Percentiles rank a stretch among this genome's conserved stretches.
phyloP scores from a whole-genome alignment of 2,329 filamentous ascomycete species.

The Monosporascus ibericus region DNA sequence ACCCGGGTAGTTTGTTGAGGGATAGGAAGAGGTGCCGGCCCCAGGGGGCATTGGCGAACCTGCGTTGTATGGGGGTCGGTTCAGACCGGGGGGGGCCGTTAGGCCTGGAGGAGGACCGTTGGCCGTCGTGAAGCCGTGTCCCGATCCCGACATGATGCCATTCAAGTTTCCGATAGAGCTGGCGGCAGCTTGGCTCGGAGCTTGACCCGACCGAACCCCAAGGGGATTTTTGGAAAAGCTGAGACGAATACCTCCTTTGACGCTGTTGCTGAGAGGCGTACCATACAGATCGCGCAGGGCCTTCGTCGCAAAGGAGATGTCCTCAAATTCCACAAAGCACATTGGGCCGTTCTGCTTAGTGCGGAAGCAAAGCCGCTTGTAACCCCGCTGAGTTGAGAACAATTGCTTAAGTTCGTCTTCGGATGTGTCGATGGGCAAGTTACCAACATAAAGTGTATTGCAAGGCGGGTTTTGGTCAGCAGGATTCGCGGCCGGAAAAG shows the following conservation, averaged over 20 bases:
- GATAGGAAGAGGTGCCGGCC: slow-evolving; percentile 16
- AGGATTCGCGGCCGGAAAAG: slow-evolving; percentile 82
- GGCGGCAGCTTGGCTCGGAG: slow-evolving; percentile 34
- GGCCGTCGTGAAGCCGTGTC: slow-evolving; percentile 59
- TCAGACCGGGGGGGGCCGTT: slow-evolving; percentile 64
- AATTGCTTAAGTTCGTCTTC: slow-evolving; percentile 93
- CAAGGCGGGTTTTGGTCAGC: slow-evolving; percentile 96
- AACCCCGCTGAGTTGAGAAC: slow-evolving; percentile 89
- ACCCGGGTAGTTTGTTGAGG: slow-evolving; percentile 13
- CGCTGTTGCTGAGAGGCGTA: slow-evolving; percentile 77
- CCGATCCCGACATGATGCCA: slow-evolving; percentile 46
- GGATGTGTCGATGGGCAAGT: slow-evolving; percentile 83
- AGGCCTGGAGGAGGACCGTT: slow-evolving; percentile 80
- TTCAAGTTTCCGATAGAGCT: slow-evolving; percentile 49
- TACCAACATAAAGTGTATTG: slow-evolving; percentile 98
- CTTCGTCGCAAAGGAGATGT: slow-evolving; percentile 86
- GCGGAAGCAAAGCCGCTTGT: slow-evolving; percentile 90
- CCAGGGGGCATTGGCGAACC: slow-evolving; percentile 14
- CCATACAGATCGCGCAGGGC: slow-evolving; percentile 87
- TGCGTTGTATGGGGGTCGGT: slow-evolving; percentile 18
- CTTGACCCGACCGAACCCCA: slow-evolving; percentile 77
- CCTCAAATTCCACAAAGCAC: slow-evolving; percentile 98
- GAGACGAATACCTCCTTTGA: slow-evolving; percentile 89
- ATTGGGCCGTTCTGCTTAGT: slow-evolving; percentile 95
- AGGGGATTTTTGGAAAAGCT: slow-evolving; percentile 98